phyloP scores from a whole-genome alignment of 1,284 basidiomycete species.

The Vanrija pseudolonga region DNA sequence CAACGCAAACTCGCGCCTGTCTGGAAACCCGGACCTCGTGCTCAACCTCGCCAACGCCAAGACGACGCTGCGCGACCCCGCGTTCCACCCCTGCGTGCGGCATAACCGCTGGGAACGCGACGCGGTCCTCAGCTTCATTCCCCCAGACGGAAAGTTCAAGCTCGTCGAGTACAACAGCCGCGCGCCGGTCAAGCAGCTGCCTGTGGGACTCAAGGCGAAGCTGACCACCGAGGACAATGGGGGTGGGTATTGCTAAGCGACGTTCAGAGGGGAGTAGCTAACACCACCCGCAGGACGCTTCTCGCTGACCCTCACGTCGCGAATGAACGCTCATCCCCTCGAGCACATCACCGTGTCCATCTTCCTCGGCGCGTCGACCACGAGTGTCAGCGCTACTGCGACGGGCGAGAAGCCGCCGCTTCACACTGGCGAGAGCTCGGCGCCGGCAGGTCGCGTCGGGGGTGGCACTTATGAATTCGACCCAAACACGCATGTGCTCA shows the following conservation, averaged over 20 bases:
- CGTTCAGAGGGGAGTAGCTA: neutral
- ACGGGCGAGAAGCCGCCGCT: constrained; percentile 39
- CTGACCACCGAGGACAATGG: constrained; percentile 62
- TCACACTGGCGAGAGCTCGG: constrained; percentile 54
- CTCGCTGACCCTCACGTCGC: constrained; percentile 66
- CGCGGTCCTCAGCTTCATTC: constrained; percentile 81
- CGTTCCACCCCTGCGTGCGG: constrained; percentile 90
- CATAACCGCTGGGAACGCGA: constrained; percentile 76
- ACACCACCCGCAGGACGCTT: constrained; percentile 62
- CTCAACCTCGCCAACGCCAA: constrained; percentile 75
- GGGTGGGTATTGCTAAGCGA: constrained; percentile 52
- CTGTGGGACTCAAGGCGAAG: constrained; percentile 61
- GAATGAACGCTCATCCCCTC: constrained; percentile 61
- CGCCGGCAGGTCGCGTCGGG: constrained; percentile 54
- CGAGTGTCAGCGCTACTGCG: constrained; percentile 50
- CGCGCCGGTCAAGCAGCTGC: constrained; percentile 55
- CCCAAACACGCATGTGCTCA: constrained; percentile 60
- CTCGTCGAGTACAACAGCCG: constrained; percentile 72
- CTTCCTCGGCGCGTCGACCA: constrained; percentile 67
- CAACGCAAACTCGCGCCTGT: constrained; percentile 71
- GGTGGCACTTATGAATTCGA: constrained; percentile 73
- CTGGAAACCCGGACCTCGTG: constrained; percentile 82
- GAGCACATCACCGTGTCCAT: constrained; percentile 69
- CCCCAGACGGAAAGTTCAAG: constrained; percentile 86
- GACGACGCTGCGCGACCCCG: constrained; percentile 64